These are phyloP conservation scores for Acanthamoeba sp. DNA, from an alignment of 208 protist species.

Conservation along the genomic window DNA sequence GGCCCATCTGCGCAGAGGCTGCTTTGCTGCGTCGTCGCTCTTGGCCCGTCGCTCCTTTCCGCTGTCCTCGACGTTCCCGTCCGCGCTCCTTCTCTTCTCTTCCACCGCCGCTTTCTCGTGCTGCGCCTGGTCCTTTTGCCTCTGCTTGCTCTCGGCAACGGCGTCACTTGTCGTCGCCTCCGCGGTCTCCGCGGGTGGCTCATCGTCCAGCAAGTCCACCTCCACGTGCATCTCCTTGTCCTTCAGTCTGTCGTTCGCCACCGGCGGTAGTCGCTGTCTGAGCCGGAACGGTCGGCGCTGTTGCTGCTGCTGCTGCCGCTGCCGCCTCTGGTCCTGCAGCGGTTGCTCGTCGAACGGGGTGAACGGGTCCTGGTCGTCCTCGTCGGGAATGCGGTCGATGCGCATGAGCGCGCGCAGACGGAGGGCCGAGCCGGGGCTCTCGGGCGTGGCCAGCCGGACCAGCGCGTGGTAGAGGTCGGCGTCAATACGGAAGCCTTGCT, in stretches of 20 bases:
- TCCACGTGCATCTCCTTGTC: background rate
- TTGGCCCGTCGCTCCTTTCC: background rate
- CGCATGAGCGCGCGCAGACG: background rate
- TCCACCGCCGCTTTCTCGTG: background rate
- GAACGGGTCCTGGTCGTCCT: background rate
- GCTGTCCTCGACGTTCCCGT: background rate
- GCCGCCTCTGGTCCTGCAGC: background rate
- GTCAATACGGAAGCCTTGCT: background rate
- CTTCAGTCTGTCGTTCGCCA: background rate
- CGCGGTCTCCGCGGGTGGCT: background rate
- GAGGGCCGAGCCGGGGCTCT: conserved; percentile 15
- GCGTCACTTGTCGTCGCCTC: background rate
- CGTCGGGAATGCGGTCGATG: background rate
- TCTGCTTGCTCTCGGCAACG: background rate
- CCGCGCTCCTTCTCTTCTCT: background rate
- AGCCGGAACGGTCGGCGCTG: background rate
- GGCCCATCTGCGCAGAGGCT: no score
- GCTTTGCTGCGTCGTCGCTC: background rate
- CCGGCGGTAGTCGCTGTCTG: background rate
- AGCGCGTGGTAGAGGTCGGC: background rate
- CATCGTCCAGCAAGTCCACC: background rate
- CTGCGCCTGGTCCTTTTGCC: background rate
- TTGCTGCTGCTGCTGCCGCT: background rate
- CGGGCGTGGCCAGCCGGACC: background rate
- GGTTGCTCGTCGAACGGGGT: background rate